A percentile compares a stretch with the other conserved stretches of the same genome.
These are phyloP conservation scores for Trypanosoma melophagium DNA, from an alignment of 208 protist genomes.

Conservation along the genomic window DNA sequence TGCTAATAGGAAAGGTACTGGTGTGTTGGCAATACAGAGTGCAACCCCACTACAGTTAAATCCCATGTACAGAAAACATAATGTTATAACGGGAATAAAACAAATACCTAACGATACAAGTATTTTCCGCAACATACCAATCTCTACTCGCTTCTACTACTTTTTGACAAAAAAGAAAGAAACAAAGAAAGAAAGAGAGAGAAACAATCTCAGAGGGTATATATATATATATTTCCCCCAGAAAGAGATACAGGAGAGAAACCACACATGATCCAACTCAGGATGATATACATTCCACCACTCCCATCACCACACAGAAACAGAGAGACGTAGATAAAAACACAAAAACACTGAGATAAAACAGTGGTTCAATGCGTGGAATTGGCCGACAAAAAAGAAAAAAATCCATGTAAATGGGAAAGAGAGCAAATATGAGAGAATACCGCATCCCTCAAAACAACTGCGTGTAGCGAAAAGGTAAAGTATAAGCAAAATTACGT, in stretches of 20 bases:
- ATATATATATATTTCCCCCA: too few species aligned
- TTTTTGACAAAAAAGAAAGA: neutral
- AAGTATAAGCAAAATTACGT: neutral
- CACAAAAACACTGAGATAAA: slow-evolving; percentile 1
- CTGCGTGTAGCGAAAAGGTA: too few species aligned
- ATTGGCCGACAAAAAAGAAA: neutral
- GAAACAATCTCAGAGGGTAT: too few species aligned
- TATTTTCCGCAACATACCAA: neutral
- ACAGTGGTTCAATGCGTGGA: too few species aligned
- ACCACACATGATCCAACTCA: too few species aligned
- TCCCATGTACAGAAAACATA: slow-evolving; percentile 9
- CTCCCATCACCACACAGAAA: neutral
- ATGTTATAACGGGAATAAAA: slow-evolving; percentile 10
- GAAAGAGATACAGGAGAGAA: too few species aligned
- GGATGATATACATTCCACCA: too few species aligned
- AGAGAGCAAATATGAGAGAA: too few species aligned
- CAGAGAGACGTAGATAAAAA: too few species aligned
- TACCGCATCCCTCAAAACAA: too few species aligned
- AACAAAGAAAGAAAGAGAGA: neutral
- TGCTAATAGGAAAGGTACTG: slow-evolving; percentile 30
- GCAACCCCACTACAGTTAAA: slow-evolving; percentile 17
- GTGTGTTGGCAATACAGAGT: slow-evolving; percentile 33
- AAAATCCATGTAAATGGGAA: too few species aligned
- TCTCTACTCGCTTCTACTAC: neutral
- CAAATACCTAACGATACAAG: neutral